These are phyloP conservation scores for Meira nashicola DNA, from an alignment of 1,284 basidiomycete species.

Conservation along the genomic window DNA sequence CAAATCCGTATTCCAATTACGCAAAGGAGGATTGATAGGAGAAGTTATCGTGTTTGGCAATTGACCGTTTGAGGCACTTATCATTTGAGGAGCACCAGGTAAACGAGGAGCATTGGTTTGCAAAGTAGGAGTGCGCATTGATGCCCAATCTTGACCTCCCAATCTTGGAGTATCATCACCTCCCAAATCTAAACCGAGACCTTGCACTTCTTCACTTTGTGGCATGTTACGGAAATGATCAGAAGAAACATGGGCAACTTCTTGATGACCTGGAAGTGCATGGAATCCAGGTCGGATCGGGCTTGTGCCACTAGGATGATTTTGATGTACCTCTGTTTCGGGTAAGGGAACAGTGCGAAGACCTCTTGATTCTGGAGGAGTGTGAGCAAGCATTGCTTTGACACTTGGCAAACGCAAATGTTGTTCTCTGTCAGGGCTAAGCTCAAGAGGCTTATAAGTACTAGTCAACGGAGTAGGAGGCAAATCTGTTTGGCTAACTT, in stretches of 20 bases:
- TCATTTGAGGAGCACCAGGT: slow-evolving; percentile 7
- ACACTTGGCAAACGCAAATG: neutral
- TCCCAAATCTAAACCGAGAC: slow-evolving; percentile 7
- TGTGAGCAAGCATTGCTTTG: neutral
- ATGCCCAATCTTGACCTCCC: neutral
- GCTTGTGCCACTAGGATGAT: neutral
- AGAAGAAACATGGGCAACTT: neutral
- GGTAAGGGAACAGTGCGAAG: neutral
- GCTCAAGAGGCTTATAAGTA: neutral
- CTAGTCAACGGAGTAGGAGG: slow-evolving; percentile 12
- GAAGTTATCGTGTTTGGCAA: neutral
- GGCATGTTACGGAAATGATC: slow-evolving; percentile 7
- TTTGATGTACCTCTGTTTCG: neutral
- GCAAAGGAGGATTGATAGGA: slow-evolving; percentile 5
- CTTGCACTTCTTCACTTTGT: neutral
- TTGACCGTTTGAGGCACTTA: neutral
- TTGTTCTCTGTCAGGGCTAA: neutral
- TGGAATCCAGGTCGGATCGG: neutral
- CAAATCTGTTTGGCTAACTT: slow-evolving; percentile 6
- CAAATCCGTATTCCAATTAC: slow-evolving; percentile 10
- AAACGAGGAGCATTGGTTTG: neutral
- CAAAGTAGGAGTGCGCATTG: neutral
- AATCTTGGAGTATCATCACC: slow-evolving; percentile 6
- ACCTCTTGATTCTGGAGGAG: neutral
- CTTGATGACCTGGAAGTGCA: neutral